Base-by-base conservation (phyloP, 805 yeast species). In the Yarrowia keelungensis region DNA sequence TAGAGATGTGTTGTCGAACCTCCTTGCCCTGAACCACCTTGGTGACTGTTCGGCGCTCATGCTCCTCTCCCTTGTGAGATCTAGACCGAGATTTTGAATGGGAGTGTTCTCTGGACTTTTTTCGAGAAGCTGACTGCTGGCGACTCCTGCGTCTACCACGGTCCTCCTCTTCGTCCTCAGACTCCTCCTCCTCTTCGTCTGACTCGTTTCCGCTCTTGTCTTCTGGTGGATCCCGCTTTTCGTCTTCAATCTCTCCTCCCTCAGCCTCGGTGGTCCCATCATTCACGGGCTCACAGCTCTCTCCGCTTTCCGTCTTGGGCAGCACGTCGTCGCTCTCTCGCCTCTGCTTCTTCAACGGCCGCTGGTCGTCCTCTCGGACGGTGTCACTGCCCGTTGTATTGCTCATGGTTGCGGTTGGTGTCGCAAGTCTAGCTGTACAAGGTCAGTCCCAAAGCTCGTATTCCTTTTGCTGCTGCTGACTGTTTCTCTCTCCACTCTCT, bases 41-140 rank as follows among this genome's bases (percentile, higher is more conserved):
- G 16, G 26, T 59, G 16, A 59, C 35, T 2, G 51, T 45, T 2
- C 65, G 35, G 7, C 22, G 65, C 8, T 59, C 65, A 15, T 59
- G 65, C 12, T 59, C 51, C 38, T 59, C 51, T 5, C 42, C 65
- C 38, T 32, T 32, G 35, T 45, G 51, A 0, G 65, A 59, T 59
- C 65, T 43, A 2, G 65, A 59, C 3, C 65, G 65, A 8, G 65
- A 59, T 7, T 59, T 59, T 32, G 65, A 59, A 19, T 45, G 51
- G 8, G 65, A 59, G 16, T 45, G 65, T 35, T 56, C 64, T 32
- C 64, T 11, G 26, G 64, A 56, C 49, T 43, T 42, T 10, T 39
- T 15, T 3, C 64, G 22, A 2, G 64, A 7, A 5, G 49, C 9
- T 7, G 49, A 10, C 7, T 38, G 22, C 7, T 49, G 38, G 4